phyloP scores from a whole-genome alignment of 1,284 basidiomycete genomes.

The Leccinum fallax region DNA sequence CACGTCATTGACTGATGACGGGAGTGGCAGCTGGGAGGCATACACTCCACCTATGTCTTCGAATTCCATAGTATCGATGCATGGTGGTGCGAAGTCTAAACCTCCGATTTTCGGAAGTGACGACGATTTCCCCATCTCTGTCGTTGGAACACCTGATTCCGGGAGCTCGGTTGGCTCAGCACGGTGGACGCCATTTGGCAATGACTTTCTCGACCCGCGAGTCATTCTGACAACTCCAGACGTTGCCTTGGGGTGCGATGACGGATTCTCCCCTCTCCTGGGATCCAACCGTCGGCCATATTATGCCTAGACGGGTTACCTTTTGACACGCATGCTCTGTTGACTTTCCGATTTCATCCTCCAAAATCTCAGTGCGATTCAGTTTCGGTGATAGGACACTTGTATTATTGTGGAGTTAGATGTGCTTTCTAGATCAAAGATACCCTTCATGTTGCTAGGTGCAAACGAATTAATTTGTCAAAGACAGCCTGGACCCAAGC shows the following conservation, averaged over 20 bases:
- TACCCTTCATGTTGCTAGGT: slow-evolving; percentile 22
- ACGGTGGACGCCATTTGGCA: slow-evolving; percentile 30
- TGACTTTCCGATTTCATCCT: neutral
- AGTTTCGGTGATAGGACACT: slow-evolving; percentile 15
- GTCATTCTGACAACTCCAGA: slow-evolving; percentile 29
- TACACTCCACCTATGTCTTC: slow-evolving; percentile 61
- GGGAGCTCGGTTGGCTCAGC: slow-evolving; percentile 15
- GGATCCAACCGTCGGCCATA: slow-evolving; percentile 23
- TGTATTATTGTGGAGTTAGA: slow-evolving; percentile 23
- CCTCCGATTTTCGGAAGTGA: slow-evolving; percentile 27
- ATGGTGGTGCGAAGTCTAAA: slow-evolving; percentile 19
- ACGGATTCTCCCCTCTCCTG: slow-evolving; percentile 26
- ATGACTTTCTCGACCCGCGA: slow-evolving; percentile 30
- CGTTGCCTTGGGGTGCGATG: slow-evolving; percentile 26
- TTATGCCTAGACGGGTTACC: slow-evolving; percentile 10
- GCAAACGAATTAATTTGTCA: neutral
- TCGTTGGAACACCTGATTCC: slow-evolving; percentile 18
- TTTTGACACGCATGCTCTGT: neutral
- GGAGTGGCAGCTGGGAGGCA: slow-evolving; percentile 52
- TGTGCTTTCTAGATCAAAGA: slow-evolving; percentile 24
- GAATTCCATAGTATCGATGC: slow-evolving; percentile 39
- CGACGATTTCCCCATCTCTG: slow-evolving; percentile 31
- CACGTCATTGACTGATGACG: slow-evolving; percentile 49
- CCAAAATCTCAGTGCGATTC: slow-evolving; percentile 4
- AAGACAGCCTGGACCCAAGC: neutral